Conservation (phyloP, 2,329 filamentous ascomycete species). For the Diaporthe velutina region DNA sequence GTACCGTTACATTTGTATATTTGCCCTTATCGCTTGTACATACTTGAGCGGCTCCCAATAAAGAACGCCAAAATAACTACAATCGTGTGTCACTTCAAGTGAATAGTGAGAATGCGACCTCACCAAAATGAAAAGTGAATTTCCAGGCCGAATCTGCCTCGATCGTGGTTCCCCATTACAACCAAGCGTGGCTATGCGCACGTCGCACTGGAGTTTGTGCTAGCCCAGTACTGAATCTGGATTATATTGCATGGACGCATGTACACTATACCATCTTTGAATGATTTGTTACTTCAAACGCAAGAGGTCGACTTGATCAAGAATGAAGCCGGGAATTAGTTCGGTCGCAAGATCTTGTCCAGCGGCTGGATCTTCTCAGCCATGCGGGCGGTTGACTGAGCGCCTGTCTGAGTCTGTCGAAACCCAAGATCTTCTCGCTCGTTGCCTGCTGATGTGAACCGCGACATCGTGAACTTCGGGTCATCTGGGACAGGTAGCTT, state of each 20-base stretch:
- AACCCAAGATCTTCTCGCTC: slow-evolving; percentile 27
- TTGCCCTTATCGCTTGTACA: background rate
- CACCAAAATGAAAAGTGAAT: background rate
- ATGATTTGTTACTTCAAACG: background rate
- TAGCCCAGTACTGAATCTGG: background rate
- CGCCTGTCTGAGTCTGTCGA: slow-evolving; percentile 11
- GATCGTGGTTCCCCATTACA: too few relatives aligned
- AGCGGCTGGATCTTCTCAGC: slow-evolving; percentile 18
- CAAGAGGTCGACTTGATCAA: background rate
- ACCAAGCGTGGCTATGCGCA: background rate
- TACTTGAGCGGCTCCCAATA: background rate
- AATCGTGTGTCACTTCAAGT: background rate
- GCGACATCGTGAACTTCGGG: slow-evolving; percentile 21
- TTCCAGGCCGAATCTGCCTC: background rate
- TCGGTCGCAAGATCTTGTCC: slow-evolving; percentile 4
- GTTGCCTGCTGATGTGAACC: slow-evolving; percentile 2
- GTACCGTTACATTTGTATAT: too few relatives aligned
- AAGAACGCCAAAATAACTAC: background rate
- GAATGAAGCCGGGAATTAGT: background rate
- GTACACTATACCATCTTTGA: fast-evolving
- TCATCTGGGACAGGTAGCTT: slow-evolving; percentile 22
- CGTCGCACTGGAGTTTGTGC: background rate
- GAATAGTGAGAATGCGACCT: background rate
- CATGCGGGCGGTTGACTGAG: slow-evolving; percentile 26
- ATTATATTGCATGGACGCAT: too few relatives aligned